Base-by-base conservation (phyloP, 208 protist species). In the Crithidia brevicula region DNA sequence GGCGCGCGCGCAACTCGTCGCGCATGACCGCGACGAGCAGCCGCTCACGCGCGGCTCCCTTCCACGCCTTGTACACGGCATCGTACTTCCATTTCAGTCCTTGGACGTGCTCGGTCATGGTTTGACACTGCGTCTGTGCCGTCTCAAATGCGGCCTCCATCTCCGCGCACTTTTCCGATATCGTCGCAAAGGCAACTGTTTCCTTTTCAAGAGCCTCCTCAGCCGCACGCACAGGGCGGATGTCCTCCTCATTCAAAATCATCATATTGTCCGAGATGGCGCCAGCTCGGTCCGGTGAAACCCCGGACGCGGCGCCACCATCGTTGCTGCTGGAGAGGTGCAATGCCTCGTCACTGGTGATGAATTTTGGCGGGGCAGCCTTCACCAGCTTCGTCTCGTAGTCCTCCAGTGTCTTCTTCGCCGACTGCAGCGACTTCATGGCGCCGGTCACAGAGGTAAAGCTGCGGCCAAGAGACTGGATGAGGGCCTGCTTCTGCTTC, bases 401-500 rank as follows among this genome's bases (percentile, higher is more conserved):
- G 31, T 79, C 70, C 5, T 65, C 53, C 15, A 89, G 60, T 30
- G 74, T 46, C 45, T 77, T 70, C 23, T 60, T 49, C 25, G 81
- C 70, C 4, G 73, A 63, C 20, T 80, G 30, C 28, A 88, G 43
- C 18, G 54, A 38, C 25, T 67, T 36, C 31, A 72, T 53, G 8
- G 53, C 43, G 4, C 72, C 69, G 0, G 77, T 25, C 3, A 82
- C 40, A 18, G 77, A 75, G 46, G 71, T 78, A 28, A 86, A 79
- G 15, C 74, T 78, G 25, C 73, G 77, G 42, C 75, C 82, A 20
- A 93, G 67, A 25, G 81, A 79, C 30, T 85, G 84, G 40, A 93
- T 74, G 20, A 93, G 57, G 18, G 52, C 42, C 18, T 72, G 78
- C 57, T 93, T 93, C 52, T 85, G 83, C 60, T 80, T 85, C 64